phyloP scores from a whole-genome alignment of 2,329 filamentous ascomycete genomes.

The Leptodontidium sp. region DNA sequence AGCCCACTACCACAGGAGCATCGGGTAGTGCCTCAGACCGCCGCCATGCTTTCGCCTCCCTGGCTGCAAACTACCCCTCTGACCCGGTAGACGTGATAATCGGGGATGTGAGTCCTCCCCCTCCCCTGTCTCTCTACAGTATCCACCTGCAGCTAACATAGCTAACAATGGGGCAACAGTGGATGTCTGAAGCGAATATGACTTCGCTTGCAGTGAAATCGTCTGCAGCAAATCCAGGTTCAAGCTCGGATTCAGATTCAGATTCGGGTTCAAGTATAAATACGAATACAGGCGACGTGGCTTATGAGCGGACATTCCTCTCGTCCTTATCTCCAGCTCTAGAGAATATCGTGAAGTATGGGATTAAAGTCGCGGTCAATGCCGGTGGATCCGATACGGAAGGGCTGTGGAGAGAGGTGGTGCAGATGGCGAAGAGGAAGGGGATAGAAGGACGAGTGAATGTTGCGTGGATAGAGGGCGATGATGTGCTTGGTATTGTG shows the following conservation, averaged over 20 bases:
- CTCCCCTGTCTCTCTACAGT: not conserved
- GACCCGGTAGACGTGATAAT: conserved; percentile 59
- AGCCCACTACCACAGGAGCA: conserved; percentile 46
- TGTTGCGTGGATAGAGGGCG: conserved; percentile 55
- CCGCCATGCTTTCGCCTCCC: conserved; percentile 53
- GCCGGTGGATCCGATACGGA: conserved; percentile 61
- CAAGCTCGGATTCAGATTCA: not conserved
- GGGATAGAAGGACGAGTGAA: conserved; percentile 44
- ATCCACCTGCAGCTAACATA: not conserved
- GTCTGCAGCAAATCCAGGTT: too few species aligned
- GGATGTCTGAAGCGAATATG: conserved; percentile 51
- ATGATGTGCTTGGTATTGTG: conserved; percentile 51
- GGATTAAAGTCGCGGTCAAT: conserved; percentile 61
- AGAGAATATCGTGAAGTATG: conserved; percentile 53
- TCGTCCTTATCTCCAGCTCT: conserved; percentile 44
- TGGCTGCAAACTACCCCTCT: conserved; percentile 51
- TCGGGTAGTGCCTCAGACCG: conserved; percentile 56
- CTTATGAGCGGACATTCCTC: conserved; percentile 33
- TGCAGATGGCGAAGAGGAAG: conserved; percentile 32
- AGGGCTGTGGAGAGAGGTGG: conserved; percentile 49
- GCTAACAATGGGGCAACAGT: conserved; percentile 33
- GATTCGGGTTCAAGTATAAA: too few species aligned
- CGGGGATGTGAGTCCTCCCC: conserved; percentile 47
- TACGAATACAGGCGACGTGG: conserved; percentile 14
- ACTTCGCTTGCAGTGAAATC: conserved; percentile 42